Base-by-base conservation (phyloP, 2,329 filamentous ascomycete genomes). In the Colletotrichum plurivorum region DNA sequence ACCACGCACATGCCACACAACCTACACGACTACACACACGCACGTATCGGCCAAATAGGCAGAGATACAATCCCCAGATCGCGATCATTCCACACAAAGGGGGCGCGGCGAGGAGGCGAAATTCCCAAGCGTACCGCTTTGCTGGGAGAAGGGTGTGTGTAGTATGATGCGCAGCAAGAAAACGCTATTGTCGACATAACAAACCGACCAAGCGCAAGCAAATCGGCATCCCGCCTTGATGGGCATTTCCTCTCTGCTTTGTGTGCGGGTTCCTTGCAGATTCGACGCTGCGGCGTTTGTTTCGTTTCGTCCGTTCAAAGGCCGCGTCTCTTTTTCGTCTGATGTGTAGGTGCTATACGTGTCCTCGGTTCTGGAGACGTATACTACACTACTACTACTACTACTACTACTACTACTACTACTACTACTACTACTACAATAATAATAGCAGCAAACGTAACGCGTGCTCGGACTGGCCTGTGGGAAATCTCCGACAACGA, bases 231-330 rank as follows among this genome's bases (percentile, higher is more conserved):
- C 18, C 16, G 18, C n/a, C 5, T 36, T 27, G 15, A 43, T n/a
- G 13, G 41, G 41, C 41, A 43, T 27, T 20, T 45, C 7, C 10
- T 9, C 22, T 25, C 22, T 25, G 27, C 41, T 55, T 63, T 55
- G 49, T 55, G 49, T 20, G 20, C 49, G 41, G 41, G 41, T 13
- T 7, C 15, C 31, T 54, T 15, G 20, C 36, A 43, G 16, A 18
- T 45, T 46, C 55, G 60, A 63, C 51, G 60, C 27, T 22, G 60
- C 60, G 60, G 60, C 60, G 39, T 56, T 25, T 66, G 58, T 51
- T 51, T 67, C 63, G 63, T 56, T 63, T 49, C 63, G 51, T 63
- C 60, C 51, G 49, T 48, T 63, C 49, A 52, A 66, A 41, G 31
- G 63, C 43, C 49, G 52, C 54, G 46, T 18, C 57, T 46, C 54